Base-by-base conservation (phyloP, 176 grass and related monocot species). In the Stipa capillata region DNA sequence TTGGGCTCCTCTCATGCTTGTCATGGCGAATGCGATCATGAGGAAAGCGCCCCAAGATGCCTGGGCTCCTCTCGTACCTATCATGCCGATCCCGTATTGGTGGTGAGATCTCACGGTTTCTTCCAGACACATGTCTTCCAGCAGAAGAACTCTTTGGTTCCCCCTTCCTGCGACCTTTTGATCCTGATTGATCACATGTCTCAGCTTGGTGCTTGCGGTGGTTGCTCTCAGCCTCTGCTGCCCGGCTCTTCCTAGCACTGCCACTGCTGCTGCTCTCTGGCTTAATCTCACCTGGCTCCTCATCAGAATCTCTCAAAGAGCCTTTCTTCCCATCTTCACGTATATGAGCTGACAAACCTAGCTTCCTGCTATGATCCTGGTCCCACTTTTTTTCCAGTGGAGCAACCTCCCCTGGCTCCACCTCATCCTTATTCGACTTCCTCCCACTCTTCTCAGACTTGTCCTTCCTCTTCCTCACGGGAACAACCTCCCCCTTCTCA, bases 201-300 rank as follows among this genome's bases (percentile, higher is more conserved):
- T 87, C 83, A 39, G 43, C 27, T 58, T 89, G 83, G 52, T 91
- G 86, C 80, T 86, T 94, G 69, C 79, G 75, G 42, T 68, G 80
- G 11, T 50, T 88, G 76, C 61, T 88, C 63, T 94, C 87, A 52
- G 73, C 79, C 50, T 98, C 82, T 20, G 37, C 14, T 9, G 68
- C 79, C 54, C 70, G 32, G 76, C 53, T 85, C 70, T 87, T 89
- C 82, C 79, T 85, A 27, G 53, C 55, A 24, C 82, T 85, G 62
- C 72, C 85, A 50, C 69, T 90, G 42, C 62, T 85, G 77, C 91
- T 92, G 77, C 80, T 75, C 35, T 95, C 96, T 59, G 87, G 81
- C 81, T 91, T 92, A 79, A 91, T 92, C 76, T 95, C 96, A 18
- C 90, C 92, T 4, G 87, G 87, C 67, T 90, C 91, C 65, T 85